Evolutionary conservation across 257 asterid genomes (phyloP).

Genomic region (Fraxinus pennsylvanica): DNA sequence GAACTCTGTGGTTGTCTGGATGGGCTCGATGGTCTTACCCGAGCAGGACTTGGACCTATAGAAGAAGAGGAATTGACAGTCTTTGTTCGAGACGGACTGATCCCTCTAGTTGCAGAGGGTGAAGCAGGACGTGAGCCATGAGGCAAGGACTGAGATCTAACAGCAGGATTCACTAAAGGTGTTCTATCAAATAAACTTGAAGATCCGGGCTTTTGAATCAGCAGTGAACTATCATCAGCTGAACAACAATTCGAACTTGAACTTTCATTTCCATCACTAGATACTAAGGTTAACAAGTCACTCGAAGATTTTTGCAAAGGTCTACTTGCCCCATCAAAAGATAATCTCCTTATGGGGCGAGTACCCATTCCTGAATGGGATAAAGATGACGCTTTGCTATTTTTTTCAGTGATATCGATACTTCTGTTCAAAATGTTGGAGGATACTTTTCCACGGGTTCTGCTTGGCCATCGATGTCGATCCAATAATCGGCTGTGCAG

Average conservation of each 20-base stretch:
- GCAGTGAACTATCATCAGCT: constrained; percentile 49
- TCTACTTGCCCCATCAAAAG: constrained; percentile 58
- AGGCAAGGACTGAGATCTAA: constrained; percentile 47
- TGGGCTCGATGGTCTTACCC: constrained; percentile 74
- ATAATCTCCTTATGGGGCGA: constrained; percentile 58
- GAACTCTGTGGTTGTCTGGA: constrained; percentile 64
- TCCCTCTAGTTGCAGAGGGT: constrained; percentile 60
- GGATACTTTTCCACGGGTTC: constrained; percentile 46
- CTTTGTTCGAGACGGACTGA: constrained; percentile 60
- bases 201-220: constrained; percentile 39
- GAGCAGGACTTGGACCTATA: constrained; percentile 73
- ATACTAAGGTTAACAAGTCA: constrained; percentile 43
- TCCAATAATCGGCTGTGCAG: constrained; percentile 48
- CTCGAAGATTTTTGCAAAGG: constrained; percentile 57
- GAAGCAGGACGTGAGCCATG: constrained; percentile 59
- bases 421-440: constrained; percentile 41
- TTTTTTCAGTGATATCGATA: constrained; percentile 47
- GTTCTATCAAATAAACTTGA: constrained; percentile 44
- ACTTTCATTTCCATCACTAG: constrained; percentile 37
- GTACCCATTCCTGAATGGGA: constrained; percentile 33
- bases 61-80: constrained; percentile 41
- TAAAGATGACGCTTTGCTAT: constrained; percentile 33
- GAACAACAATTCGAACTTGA: constrained; percentile 27
- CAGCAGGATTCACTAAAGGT: constrained; percentile 35
- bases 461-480: constrained; percentile 75